Percentiles rank a stretch among this genome's conserved stretches.
Evolutionary conservation across 768 basidiomycete genomes (phyloP).

Genomic region (Hygrophorus russula): DNA sequence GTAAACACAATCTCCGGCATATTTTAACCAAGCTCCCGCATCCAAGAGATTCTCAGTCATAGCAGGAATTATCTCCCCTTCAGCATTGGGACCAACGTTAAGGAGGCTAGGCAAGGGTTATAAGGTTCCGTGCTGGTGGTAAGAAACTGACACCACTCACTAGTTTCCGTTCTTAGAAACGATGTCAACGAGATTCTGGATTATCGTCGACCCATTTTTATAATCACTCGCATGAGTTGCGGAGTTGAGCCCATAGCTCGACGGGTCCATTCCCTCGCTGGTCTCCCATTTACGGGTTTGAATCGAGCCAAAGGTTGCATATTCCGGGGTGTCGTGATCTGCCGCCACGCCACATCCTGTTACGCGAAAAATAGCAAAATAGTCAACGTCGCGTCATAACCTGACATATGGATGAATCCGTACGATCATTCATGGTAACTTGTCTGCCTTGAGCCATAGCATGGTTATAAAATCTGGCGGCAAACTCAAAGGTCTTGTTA

Average conservation of each 20-base stretch:
- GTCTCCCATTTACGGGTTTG: slow-evolving; percentile 29
- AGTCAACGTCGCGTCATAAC: no score
- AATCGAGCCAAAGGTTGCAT: slow-evolving; percentile 32
- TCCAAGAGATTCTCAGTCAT: slow-evolving; percentile 36
- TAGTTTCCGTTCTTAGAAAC: slow-evolving; percentile 56
- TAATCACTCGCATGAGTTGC: slow-evolving; percentile 31
- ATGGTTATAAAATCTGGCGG: slow-evolving; percentile 33
- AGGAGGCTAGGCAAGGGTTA: slow-evolving; percentile 25
- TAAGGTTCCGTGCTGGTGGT: background rate
- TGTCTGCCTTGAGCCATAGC: slow-evolving; percentile 28
- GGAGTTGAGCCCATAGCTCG: no score
- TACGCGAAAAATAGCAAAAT: no score
- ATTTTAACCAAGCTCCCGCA: slow-evolving; percentile 41
- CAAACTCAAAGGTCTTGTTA: slow-evolving; percentile 33
- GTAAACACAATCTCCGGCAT: slow-evolving; percentile 41
- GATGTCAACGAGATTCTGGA: slow-evolving; percentile 43
- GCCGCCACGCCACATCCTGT: slow-evolving; percentile 38
- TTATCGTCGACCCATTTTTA: slow-evolving; percentile 36
- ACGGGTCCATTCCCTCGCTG: no score
- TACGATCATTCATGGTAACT: slow-evolving; percentile 31
- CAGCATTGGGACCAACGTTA: slow-evolving; percentile 43
- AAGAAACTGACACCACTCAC: slow-evolving; percentile 17
- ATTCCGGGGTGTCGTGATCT: slow-evolving; percentile 49
- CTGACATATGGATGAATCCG: background rate
- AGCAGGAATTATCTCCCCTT: slow-evolving; percentile 39